A percentile compares a stretch with the other conserved stretches of the same genome.
Conservation (phyloP, 768 basidiomycete genomes). For the Lentinus tigrinus region DNA sequence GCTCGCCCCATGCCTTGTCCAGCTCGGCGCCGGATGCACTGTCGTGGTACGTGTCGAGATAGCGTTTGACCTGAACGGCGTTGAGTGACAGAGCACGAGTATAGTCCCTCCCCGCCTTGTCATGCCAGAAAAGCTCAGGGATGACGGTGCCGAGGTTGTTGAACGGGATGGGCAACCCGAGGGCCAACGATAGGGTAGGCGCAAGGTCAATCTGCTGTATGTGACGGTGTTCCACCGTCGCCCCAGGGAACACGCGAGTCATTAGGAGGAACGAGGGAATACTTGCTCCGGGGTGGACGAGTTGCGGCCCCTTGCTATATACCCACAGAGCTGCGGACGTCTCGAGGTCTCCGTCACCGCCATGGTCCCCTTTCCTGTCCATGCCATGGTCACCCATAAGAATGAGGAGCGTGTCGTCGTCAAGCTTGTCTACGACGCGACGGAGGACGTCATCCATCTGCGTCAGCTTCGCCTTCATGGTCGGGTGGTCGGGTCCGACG, state of each 20-base stretch:
- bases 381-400: constrained; percentile 97
- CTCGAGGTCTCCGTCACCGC: constrained; percentile 85
- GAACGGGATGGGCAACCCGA: constrained; percentile 93
- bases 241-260: constrained; percentile 59
- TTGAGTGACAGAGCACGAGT: constrained; percentile 68
- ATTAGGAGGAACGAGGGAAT: constrained; percentile 55
- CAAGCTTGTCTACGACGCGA: constrained; percentile 68
- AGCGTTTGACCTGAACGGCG: constrained; percentile 69
- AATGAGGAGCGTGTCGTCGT: constrained; percentile 88
- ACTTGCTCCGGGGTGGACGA: constrained; percentile 35
- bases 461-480: constrained; percentile 79
- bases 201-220: constrained; percentile 94
- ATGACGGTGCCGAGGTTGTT: constrained; percentile 92
- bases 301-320: constrained; percentile 72
- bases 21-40: constrained; percentile 74
- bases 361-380: constrained; percentile 93
- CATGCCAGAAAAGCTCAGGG: constrained; percentile 83
- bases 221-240: constrained; percentile 50
- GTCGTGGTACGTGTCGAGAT: constrained; percentile 73
- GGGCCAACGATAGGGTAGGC: constrained; percentile 82
- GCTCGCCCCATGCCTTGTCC: constrained; percentile 54
- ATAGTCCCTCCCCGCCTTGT: constrained; percentile 39
- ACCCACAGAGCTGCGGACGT: constrained; percentile 88
- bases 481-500: constrained; percentile 84
- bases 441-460: constrained; percentile 85